Evolutionary conservation across 345 rosid species (phyloP).

Genomic region (Eutrema heterophyllum): DNA sequence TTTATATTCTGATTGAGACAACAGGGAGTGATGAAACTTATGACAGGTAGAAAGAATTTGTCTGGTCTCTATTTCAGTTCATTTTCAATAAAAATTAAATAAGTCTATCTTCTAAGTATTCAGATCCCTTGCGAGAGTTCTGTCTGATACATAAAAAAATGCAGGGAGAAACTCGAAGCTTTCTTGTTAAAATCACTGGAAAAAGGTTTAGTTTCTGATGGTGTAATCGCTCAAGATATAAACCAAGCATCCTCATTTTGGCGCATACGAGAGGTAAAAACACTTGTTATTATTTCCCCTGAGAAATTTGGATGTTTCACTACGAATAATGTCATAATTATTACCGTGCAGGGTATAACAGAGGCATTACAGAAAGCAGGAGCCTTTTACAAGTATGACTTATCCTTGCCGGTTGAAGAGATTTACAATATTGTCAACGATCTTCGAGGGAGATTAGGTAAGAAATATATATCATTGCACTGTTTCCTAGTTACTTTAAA

Average conservation of each 20-base stretch:
- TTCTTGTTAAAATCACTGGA: conserved; percentile 74
- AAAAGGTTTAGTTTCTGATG: conserved; percentile 83
- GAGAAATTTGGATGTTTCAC: not conserved
- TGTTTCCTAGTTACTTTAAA: not conserved
- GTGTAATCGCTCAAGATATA: conserved; percentile 88
- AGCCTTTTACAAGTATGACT: conserved; percentile 84
- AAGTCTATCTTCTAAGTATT: not conserved
- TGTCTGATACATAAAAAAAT: not conserved
- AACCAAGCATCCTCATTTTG: conserved; percentile 90
- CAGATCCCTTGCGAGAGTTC: not conserved
- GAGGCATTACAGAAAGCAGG: conserved; percentile 88
- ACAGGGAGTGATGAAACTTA: conserved; percentile 71
- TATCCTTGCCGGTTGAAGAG: conserved; percentile 81
- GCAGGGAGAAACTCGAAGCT: conserved; percentile 91
- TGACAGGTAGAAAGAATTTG: conserved; percentile 45
- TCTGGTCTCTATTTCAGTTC: not conserved
- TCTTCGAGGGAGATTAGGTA: conserved; percentile 73
- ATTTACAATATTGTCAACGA: conserved; percentile 81
- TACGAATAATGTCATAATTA: not conserved
- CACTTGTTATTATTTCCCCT: not conserved
- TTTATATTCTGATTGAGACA: conserved; percentile 86
- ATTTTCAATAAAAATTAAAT: not conserved
- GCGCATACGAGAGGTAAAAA: conserved; percentile 80
- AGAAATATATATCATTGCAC: conserved; percentile 1
- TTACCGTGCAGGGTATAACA: conserved; percentile 60